Base-by-base conservation (phyloP, 163 green algal species). In the Dunaliella salina region DNA sequence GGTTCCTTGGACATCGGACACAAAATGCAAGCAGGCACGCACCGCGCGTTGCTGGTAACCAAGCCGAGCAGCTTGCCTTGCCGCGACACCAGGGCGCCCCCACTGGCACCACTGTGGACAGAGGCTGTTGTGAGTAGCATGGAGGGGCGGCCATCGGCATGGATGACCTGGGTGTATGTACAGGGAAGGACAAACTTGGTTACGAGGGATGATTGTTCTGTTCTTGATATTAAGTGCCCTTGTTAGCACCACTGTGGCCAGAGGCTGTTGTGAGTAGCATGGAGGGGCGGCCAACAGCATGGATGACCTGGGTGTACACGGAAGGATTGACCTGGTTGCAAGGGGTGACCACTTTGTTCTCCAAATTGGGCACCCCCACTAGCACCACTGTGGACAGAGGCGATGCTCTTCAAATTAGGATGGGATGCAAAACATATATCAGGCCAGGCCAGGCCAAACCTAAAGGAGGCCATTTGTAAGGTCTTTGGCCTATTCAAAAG, bases 91-190 rank as follows among this genome's bases (percentile, higher is more conserved):
- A 97, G 83, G 12, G 92, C 92, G 25, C 92, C 95, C 0, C 95
- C 95, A 87, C 92, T 96, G 40, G 92, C 92, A 30, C 95, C 95
- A 40, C 83, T 86, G 86, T 95, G 91, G 46, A 96, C 94, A 24
- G 91, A 86, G 24, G 94, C 93, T 11, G 88, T 95, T 29, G 89
- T 95, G 20, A 96, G 82, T 71, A 96, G 80, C 91, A 97, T 94
- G 30, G 89, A 89, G 25, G 94, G 85, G 24, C 20, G 33, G 33
- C 89, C 87, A 63, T 50, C 45, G 17, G 75, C 34, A 32, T 30
- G 33, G 40, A 87, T 84, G 35, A 89, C 75, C 82, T 87, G 75
- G 79, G 35, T 50, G 40, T 40, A 40, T 75, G 72, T 22, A 50
- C n/a, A n/a, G n/a, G n/a, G n/a, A 35, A 30, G 50, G 13, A 81